phyloP scores from a whole-genome alignment of 176 grass and related monocot species.

The Cymbopogon citratus region DNA sequence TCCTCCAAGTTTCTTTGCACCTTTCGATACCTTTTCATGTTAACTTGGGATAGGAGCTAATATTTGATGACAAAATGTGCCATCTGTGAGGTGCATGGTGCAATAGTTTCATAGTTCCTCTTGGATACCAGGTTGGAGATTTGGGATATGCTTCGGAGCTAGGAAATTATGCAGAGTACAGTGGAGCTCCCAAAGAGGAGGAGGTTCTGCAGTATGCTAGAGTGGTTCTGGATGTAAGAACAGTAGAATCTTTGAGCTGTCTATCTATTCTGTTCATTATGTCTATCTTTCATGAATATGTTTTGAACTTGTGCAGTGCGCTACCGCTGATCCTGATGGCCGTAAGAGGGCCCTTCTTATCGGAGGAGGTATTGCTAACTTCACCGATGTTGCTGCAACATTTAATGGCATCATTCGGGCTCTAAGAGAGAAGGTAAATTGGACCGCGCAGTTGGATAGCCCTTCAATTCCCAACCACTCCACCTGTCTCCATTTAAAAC shows the following conservation, averaged over 20 bases:
- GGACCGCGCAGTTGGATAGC: neutral
- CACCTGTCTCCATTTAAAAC: conserved; percentile 22
- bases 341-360: conserved; percentile 86
- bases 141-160: conserved; percentile 91
- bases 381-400: conserved; percentile 91
- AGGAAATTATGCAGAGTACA: conserved; percentile 96
- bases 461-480: conserved; percentile 22
- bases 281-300: too few species aligned
- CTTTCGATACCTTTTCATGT: neutral
- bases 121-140: conserved; percentile 71
- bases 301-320: too few species aligned
- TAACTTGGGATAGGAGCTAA: neutral
- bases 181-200: conserved; percentile 92
- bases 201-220: conserved; percentile 95
- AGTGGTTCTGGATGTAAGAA: conserved; percentile 85
- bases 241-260: neutral
- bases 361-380: conserved; percentile 95
- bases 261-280: neutral
- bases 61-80: neutral
- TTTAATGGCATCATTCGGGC: conserved; percentile 90
- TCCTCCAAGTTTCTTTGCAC: conserved; percentile 7
- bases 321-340: conserved; percentile 84
- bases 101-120: neutral
- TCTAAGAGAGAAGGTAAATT: conserved; percentile 81
- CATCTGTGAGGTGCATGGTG: neutral